Base-by-base conservation (phyloP, 1,284 basidiomycete species). In the Tylopilus orsonianus region DNA sequence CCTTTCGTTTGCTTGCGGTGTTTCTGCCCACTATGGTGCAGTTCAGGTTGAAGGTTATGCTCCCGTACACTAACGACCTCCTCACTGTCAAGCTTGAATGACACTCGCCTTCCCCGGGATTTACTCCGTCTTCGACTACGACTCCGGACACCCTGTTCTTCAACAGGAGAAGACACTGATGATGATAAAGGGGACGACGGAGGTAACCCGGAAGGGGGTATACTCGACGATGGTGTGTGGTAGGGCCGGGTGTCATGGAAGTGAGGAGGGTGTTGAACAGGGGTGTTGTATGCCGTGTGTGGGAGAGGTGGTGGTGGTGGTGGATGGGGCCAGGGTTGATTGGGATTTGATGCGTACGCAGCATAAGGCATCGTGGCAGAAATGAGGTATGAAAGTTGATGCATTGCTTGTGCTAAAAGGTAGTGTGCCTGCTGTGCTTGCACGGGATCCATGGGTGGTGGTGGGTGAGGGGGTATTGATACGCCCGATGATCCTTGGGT, bases 371-470 rank as follows among this genome's bases (percentile, higher is more conserved):
- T 52, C 2, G 64, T 61, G 9, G 60, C 41, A 30, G 66, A 69
- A 33, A 65, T 39, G 24, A 68, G 35, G 33, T 55, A 69, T 27
- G 63, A 61, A 30, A 65, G 56, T 26, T 69, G 66, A 10, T 69
- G 61, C 58, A 65, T 65, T 18, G 66, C 65, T 49, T 65, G 63
- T 3, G 58, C 58, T 23, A 65, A 36, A 40, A 65, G 60, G 30
- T 59, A 61, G 12, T 69, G 66, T 26, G 66, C 64, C 13, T 68
- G 64, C 18, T 65, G 63, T 18, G 66, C 40, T 44, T 67, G 63
- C 27, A 46, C 29, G 19, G 60, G 61, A 41, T 68, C 59, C 9
- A 69, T 27, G 20, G 54, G 49, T 12, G 50, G 55, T 41, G 56
- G 59, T 22, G 50, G 51, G 32, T 51, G 50, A 34, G 36, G 22